Evolutionary conservation across 257 asterid species (phyloP), one percentile per base, ranked within the genome.

Genomic region (Przewalskia tangutica): DNA sequence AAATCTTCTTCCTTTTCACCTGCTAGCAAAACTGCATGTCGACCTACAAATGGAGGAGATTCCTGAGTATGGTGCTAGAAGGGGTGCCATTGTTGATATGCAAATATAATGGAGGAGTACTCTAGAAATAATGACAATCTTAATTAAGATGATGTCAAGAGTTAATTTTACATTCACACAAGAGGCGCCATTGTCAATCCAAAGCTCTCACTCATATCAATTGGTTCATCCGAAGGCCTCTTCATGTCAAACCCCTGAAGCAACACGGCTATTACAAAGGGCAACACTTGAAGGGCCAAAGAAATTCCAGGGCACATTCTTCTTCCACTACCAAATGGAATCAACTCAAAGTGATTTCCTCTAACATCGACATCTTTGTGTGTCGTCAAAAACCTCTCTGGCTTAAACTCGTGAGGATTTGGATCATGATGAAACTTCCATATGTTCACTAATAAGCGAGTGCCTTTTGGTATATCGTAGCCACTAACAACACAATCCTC

Each of bases 261-360:
- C 17, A 90, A 13, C 60, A 81, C 64, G 0, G 90, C 95, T 36
- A 91, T 83, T 14, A 73, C 83, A 34, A 85, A 77, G 13, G 77
- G 82, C 1, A 81, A 17, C 38, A 81, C 67, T 5, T 83, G 85
- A 6, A 87, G 81, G n/a, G 83, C 88, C 8, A 89, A 54, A 8
- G 73, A 23, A 34, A 82, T 23, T 0, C 87, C 90, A 0, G 93
- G 93, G 44, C 95, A 89, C 38, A 82, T 66, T 80, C 93, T 90
- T 42, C 92, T 84, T 3, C 95, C 92, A 0, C 85, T 87, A 1
- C 95, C 89, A 77, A 91, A 91, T 3, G 95, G 92, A 5, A 91
- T 67, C 75, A 89, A 76, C 60, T 89, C 92, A 79, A 87, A 89
- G 38, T 90, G 84, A 0, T 77, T 58, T 0, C 92, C 92, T 3